Evolutionary conservation across 164 flowering plant genomes (phyloP), one percentile per base, ranked within the genome.

Genomic region (Malania oleifera): DNA sequence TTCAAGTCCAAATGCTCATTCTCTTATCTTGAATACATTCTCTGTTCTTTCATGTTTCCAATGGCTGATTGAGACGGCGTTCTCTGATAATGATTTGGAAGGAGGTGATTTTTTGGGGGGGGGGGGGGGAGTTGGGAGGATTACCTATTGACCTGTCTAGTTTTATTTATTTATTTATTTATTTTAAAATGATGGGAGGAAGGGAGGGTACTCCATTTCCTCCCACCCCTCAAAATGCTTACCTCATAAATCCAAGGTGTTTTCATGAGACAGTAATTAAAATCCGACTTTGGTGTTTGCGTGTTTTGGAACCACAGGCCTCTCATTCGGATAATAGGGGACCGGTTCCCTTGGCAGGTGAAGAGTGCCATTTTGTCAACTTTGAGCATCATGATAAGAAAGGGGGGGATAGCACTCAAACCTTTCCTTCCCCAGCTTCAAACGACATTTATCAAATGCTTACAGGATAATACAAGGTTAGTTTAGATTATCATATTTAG

Each of bases 381-480:
- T 19, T 68, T 95, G 63, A 78, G 69, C 77, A 83, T 89, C 71
- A 77, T 95, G 15, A 91, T 95, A 62, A 65, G 71, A 64, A 95
- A 87, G 75, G 98, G 99, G 59, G 96, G 96, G 55, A 79, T 91
- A 34, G 81, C 96, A 34, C 76, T 95, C 57, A 95, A 84, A 65
- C 99, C 99, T n/a, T 95, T 95, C 70, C 96, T 95, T 75, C 99
- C 99, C 37, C 99, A 95, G 80, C 92, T 95, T 55, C 99, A 95
- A 67, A 95, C 99, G 53, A 95, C 99, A 35, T 95, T 95, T 70
- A 73, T 87, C 43, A 95, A 95, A 72, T 95, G 99, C 70, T 73
- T 95, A 46, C 98, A 91, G 65, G 99, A 95, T 63, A 89, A 59
- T 66, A 81, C 98, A 60, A 87, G 99, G 99, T 88, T 25, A 19